A percentile compares a stretch with the other conserved stretches of the same genome.
Evolutionary conservation across 2,329 filamentous ascomycete species (phyloP).

Genomic region (Pseudocercospora macadamiae): DNA sequence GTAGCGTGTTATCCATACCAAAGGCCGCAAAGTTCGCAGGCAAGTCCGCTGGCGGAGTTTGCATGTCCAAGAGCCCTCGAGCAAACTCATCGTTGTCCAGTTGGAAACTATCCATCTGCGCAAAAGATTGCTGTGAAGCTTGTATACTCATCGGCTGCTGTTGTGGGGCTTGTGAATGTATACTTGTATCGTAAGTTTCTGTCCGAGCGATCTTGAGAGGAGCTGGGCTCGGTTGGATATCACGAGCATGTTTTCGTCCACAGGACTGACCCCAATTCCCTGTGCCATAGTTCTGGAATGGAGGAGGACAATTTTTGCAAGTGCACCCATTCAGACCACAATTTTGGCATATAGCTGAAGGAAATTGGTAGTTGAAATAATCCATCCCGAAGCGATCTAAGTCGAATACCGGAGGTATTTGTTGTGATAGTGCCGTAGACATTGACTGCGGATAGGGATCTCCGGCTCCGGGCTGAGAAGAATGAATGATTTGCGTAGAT

Average conservation of each 20-base stretch:
- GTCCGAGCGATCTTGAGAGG: conserved; percentile 22
- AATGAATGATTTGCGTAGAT: conserved; percentile 14
- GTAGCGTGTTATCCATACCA: conserved; percentile 14
- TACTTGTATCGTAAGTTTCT: conserved; percentile 16
- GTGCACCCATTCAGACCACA: conserved; percentile 39
- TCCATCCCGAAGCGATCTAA: conserved; percentile 32
- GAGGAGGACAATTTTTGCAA: conserved; percentile 37
- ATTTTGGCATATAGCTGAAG: conserved; percentile 39
- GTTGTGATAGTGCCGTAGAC: conserved; percentile 5
- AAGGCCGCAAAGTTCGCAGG: conserved; percentile 17
- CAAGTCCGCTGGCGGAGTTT: conserved; percentile 4
- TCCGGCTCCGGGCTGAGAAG: conserved; percentile 13
- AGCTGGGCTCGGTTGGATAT: conserved; percentile 25
- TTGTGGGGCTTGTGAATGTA: conserved; percentile 11
- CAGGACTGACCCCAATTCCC: conserved; percentile 40
- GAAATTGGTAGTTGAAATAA: conserved; percentile 37
- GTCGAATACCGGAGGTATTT: conserved; percentile 27
- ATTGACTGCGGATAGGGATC: conserved; percentile 11
- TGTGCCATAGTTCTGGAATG: conserved; percentile 36
- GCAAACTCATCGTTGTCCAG: conserved; percentile 7
- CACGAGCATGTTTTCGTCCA: conserved; percentile 37
- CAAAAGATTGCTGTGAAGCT: not conserved
- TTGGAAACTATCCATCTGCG: not conserved
- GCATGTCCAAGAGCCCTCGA: conserved; percentile 10
- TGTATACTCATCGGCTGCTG: not conserved